Percentiles rank a stretch among this genome's conserved stretches.
phyloP scores from a whole-genome alignment of 805 yeast genomes.

The Kodamaea leandrae region DNA sequence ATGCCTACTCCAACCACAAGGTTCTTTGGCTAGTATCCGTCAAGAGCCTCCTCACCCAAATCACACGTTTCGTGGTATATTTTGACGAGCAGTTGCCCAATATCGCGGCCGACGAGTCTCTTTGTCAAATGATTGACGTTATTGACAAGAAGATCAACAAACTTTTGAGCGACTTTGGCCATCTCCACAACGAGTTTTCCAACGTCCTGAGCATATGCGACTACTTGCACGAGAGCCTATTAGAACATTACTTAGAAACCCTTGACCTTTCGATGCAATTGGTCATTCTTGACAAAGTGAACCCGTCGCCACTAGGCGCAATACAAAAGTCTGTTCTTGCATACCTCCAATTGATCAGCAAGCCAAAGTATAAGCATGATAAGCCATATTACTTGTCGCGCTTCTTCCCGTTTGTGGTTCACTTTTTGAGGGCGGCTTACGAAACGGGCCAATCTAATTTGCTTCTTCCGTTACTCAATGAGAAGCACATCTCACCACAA shows the following conservation, averaged over 20 bases:
- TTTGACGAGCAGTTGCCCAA: constrained; percentile 8
- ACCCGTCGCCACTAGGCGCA: not conserved
- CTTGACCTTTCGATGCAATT: constrained; percentile 14
- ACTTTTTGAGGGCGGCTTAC: constrained; percentile 18
- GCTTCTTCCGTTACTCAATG: constrained; percentile 15
- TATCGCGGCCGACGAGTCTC: constrained; percentile 7
- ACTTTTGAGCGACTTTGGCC: constrained; percentile 7
- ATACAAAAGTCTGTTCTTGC: constrained; percentile 8
- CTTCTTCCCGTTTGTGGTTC: constrained; percentile 16
- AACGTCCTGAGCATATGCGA: not conserved
- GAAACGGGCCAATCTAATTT: constrained; percentile 18
- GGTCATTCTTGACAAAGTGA: constrained; percentile 10
- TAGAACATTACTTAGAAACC: constrained; percentile 7
- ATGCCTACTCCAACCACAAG: constrained; percentile 14
- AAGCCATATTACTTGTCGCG: constrained; percentile 3
- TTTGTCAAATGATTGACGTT: constrained; percentile 2
- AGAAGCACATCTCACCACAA: constrained; percentile 18
- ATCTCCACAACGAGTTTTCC: constrained; percentile 4
- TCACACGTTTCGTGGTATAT: constrained; percentile 9
- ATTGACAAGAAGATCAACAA: constrained; percentile 7
- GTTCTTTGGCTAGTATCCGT: constrained; percentile 20
- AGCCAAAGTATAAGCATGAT: constrained; percentile 10
- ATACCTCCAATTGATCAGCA: constrained; percentile 9
- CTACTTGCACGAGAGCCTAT: constrained; percentile 3
- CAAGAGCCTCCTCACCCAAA: constrained; percentile 7